phyloP scores from a whole-genome alignment of 768 basidiomycete species.

The Agaricus blazei region DNA sequence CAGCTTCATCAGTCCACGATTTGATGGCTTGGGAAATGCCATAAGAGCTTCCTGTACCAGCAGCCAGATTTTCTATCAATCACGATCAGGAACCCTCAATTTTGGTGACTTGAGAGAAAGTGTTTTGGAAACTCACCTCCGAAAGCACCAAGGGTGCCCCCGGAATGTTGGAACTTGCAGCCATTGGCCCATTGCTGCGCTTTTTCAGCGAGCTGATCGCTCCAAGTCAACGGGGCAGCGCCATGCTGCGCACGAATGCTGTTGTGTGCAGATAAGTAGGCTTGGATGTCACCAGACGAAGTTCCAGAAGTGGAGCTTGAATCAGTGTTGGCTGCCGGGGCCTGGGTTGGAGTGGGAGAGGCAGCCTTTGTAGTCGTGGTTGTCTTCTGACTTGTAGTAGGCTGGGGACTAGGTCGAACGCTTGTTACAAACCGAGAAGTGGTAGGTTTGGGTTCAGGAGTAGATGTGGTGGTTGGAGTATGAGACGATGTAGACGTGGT shows the following conservation, averaged over 20 bases:
- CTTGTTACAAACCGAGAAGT: conserved; percentile 10
- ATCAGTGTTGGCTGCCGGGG: conserved; percentile 9
- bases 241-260: conserved; percentile 56
- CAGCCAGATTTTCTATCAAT: conserved; percentile 63
- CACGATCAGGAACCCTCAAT: neutral
- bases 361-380: conserved; percentile 9
- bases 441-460: neutral
- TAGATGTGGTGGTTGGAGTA: conserved; percentile 11
- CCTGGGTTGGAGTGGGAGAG: conserved; percentile 10
- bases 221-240: conserved; percentile 63
- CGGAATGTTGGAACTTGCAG: conserved; percentile 68
- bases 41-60: conserved; percentile 55
- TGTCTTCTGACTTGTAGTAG: conserved; percentile 4
- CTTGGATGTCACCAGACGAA: conserved; percentile 41
- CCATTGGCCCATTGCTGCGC: conserved; percentile 67
- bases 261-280: conserved; percentile 62
- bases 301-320: conserved; percentile 11
- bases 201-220: conserved; percentile 46
- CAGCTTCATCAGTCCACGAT: conserved; percentile 64
- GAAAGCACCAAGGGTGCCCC: conserved; percentile 55
- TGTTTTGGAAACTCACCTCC: conserved; percentile 41
- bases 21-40: conserved; percentile 45
- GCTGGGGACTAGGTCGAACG: conserved; percentile 2
- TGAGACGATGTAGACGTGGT: neutral
- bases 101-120: neutral